Evolutionary conservation across 257 asterid species (phyloP), one percentile per base, ranked within the genome.

Genomic region (Ballota nigra): DNA sequence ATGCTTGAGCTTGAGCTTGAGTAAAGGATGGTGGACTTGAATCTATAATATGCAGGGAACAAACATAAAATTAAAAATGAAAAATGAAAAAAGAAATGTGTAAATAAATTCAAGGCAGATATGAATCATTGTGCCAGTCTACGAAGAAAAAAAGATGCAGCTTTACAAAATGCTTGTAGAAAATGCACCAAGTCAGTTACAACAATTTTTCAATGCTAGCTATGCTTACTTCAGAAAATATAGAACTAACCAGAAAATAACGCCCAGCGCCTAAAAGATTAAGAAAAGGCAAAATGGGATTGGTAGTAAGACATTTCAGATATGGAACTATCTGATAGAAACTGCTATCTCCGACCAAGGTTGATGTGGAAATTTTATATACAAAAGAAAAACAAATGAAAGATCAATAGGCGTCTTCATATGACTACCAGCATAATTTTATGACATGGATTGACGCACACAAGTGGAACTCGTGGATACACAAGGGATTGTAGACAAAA

Each of bases 21-120:
- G 60, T 68, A 51, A 72, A 43, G 58, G 87, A 71, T 67, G 81
- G 79, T 45, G 93, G 57, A 66, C 20, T 73, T 73, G 63, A 66
- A 77, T 69, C 79, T 82, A 63, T 66, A 77, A 66, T 38, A 55
- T 63, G 69, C 74, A 76, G 10, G 60, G 63, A 24, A 18, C 18
- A 22, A 8, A 56, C 4, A 56, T 19, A 23, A n/a, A n/a, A n/a
- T n/a, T n/a, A n/a, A n/a, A n/a, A 56, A 24, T 2, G 31, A 51
- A 58, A 68, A 62, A 12, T 12, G 22, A 2, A 51, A 75, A 47
- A 16, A 60, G 22, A 24, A 45, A 10, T 45, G 45, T 43, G 64
- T 36, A 63, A 28, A 69, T 6, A 70, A 18, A 29, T 41, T 49
- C 41, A 57, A 31, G 74, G 45, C 65, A 64, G 59, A 60, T 12